A percentile compares a stretch with the other conserved stretches of the same genome.
These are phyloP conservation scores for Yamadazyma kanchanaburiensis DNA, from an alignment of 1,139 yeast species.

Conservation along the genomic window DNA sequence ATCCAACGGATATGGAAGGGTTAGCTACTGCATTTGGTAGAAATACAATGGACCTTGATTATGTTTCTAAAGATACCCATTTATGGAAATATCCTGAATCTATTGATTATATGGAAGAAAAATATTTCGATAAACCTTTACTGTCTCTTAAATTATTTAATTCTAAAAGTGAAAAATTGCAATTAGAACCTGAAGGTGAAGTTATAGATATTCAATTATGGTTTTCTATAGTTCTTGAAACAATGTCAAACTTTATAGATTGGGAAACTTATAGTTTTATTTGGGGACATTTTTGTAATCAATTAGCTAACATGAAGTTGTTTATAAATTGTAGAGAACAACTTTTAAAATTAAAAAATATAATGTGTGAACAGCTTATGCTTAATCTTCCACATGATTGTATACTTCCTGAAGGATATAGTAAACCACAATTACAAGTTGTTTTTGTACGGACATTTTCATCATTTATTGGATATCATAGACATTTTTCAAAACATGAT, in stretches of 20 bases:
- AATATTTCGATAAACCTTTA: conserved; percentile 33
- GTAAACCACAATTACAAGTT: conserved; percentile 64
- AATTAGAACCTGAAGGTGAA: conserved; percentile 11
- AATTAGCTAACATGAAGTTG: conserved; percentile 58
- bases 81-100: conserved; percentile 66
- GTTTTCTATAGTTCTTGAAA: conserved; percentile 48
- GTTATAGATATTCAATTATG: conserved; percentile 45
- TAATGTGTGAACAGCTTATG: conserved; percentile 61
- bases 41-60: conserved; percentile 28
- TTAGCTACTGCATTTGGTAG: conserved; percentile 58
- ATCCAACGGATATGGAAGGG: conserved; percentile 66
- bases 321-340: conserved; percentile 45
- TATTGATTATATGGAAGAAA: conserved; percentile 44
- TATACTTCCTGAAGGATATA: conserved; percentile 41
- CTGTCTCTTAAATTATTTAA: conserved; percentile 13
- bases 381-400: conserved; percentile 45
- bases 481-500: conserved; percentile 54
- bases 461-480: conserved; percentile 65
- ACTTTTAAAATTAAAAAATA: conserved; percentile 42
- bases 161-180: conserved; percentile 11
- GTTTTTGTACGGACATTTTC: conserved; percentile 65
- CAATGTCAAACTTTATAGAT: conserved; percentile 53
- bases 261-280: conserved; percentile 73
- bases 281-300: conserved; percentile 71
- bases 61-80: conserved; percentile 11